phyloP scores from a whole-genome alignment of 2,329 filamentous ascomycete genomes.

The Cylindrodendrum hubeiense region DNA sequence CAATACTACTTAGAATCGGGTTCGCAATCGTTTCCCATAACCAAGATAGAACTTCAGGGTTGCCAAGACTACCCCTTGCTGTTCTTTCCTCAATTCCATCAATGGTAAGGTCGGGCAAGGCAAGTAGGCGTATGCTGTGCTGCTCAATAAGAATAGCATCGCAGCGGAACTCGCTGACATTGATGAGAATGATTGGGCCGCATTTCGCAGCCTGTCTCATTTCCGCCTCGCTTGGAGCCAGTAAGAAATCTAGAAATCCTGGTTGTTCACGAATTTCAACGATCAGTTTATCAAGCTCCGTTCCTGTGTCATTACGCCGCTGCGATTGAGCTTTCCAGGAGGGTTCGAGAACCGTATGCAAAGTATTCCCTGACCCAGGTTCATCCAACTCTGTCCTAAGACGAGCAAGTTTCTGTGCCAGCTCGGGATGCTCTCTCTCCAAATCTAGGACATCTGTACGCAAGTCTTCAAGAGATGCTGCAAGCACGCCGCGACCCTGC shows the following conservation, averaged over 20 bases:
- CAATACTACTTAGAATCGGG: conserved; percentile 45
- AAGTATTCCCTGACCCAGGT: neutral
- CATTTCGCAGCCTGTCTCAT: conserved; percentile 37
- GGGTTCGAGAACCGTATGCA: no score
- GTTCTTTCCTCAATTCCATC: neutral
- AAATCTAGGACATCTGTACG: neutral
- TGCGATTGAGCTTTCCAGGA: neutral
- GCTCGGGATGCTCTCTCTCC: neutral
- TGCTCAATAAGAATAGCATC: conserved; percentile 47
- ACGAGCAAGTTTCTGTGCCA: neutral
- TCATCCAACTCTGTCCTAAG: neutral
- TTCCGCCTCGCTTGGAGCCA: conserved; percentile 26
- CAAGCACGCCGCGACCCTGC: conserved; percentile 14
- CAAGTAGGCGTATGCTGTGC: conserved; percentile 29
- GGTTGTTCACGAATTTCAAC: neutral
- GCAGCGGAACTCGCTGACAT: conserved; percentile 44
- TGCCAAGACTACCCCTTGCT: neutral
- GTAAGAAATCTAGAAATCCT: conserved; percentile 44
- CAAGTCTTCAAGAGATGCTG: conserved; percentile 10
- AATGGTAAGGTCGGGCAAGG: conserved; percentile 22
- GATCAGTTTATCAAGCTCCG: neutral
- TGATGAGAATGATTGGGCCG: conserved; percentile 48
- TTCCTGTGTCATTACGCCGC: neutral
- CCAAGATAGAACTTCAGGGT: conserved; percentile 40
- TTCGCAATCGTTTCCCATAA: conserved; percentile 45